Evolutionary conservation across 176 grass and related monocot genomes (phyloP), one percentile per base, ranked within the genome.

Genomic region (Triticum monococcum): DNA sequence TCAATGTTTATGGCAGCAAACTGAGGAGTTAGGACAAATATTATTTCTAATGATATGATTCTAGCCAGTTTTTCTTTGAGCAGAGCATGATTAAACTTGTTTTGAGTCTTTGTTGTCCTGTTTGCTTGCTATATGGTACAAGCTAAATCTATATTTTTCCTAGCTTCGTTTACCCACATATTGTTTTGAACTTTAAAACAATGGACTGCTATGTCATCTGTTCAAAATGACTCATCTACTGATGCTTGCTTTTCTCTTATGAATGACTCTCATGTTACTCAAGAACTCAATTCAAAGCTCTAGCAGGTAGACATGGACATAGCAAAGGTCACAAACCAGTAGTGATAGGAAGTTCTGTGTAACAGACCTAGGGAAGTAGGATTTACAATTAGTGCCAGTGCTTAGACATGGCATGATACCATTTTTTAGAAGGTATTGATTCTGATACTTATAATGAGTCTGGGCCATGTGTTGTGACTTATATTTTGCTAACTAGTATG

Each of bases 241-340:
- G 16, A 38, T 76, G 61, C 20, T 36, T 76, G 36, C 8, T 69
- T 36, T 36, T 69, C 57, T 12, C n/a, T 37, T 6, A 73, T 46
- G 37, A 12, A 87, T 74, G 11, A 57, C 25, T 45, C 11, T 77
- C 26, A 54, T 73, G 61, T 77, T 65, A 32, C 48, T 81, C 74
- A 65, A 26, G 5, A 82, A 33, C 43, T 87, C 24, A 35, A 38
- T 50, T 64, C 9, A 52, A 45, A 41, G 32, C 61, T 74, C 18
- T 31, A 64, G 26, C 5, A 68, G 65, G 50, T 82, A 77, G 10
- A 41, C 2, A 50, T 32, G 38, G 26, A 81, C 64, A 41, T 52
- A 23, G 14, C 18, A 13, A 28, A 81, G 32, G 12, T 81, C 54
- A 73, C 64, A 73, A 75, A 31, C 68, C 11, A 77, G 62, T 48